Evolutionary conservation across 2,329 filamentous ascomycete genomes (phyloP), one percentile per base, ranked within the genome.

Genomic region (Colletotrichum sp.): DNA sequence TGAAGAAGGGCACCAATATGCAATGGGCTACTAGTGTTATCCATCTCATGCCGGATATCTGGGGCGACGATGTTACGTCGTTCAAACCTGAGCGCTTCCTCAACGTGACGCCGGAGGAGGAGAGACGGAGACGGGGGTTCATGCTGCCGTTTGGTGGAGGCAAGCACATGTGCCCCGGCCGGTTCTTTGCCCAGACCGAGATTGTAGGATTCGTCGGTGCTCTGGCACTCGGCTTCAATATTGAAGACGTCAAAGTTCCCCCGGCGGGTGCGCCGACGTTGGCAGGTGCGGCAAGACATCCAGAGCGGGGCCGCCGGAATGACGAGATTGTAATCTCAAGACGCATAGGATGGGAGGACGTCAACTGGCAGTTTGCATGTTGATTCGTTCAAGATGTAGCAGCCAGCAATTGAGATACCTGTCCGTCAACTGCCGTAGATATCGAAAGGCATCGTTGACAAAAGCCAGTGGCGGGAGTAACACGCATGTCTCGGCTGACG

Each of bases 141-240:
- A 75, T 79, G n/a, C 78, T 81, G 1, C 80, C 83, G 0, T 84
- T 85, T 60, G 83, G 83, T 8, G 82, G 82, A 30, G 83, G 82
- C 2, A 80, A 77, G 24, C 78, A 82, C 48, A 79, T 84, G 1
- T 85, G 82, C 21, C 83, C 83, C 0, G 83, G 83, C 0, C 75
- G 83, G 1, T 80, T 81, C 32, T 82, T 84, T 67, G 83, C 83
- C 2, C 71, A 80, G 15, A 75, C 80, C 0, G 84, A 85, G 77
- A 82, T 79, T 58, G 65, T 81, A 65, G 81, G 77, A 4, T 55
- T 81, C n/a, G 61, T 79, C 67, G 74, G 69, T 8, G 77, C 77
- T 8, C 43, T 81, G 18, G 74, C 79, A 15, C 71, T 80, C 16
- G 79, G 79, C 10, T 81, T 78, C 57, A 80, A 81, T 12, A 70